Evolutionary conservation across 2,329 filamentous ascomycete genomes (phyloP).

Genomic region (Penicillium sclerotigenum): DNA sequence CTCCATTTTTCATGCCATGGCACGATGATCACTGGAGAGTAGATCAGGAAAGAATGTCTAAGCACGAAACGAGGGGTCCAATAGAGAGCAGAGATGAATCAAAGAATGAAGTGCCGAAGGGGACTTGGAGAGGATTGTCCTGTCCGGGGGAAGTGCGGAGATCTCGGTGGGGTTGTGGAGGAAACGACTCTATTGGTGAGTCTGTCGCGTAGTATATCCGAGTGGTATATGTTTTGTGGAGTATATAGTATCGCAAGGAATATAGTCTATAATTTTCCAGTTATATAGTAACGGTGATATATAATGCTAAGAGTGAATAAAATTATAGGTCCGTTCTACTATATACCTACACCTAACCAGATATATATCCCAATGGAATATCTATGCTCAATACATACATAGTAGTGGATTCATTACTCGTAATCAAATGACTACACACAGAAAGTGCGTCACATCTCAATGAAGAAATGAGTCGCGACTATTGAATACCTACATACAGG

Average conservation of each 20-base stretch:
- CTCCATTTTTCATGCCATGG: slow-evolving; percentile 13
- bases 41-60: neutral
- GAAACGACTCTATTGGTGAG: slow-evolving; percentile 3
- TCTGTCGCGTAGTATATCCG: too few relatives aligned
- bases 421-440: slow-evolving; percentile 4
- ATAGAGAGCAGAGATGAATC: neutral
- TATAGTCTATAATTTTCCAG: too few relatives aligned
- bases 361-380: neutral
- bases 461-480: slow-evolving; percentile 8
- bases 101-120: neutral
- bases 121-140: neutral
- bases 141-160: slow-evolving; percentile 12
- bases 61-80: neutral
- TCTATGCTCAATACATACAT: slow-evolving; percentile 1
- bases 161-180: slow-evolving; percentile 9
- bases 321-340: neutral
- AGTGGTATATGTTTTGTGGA: neutral
- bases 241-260: neutral
- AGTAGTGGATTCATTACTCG: slow-evolving; percentile 13
- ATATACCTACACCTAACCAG: neutral
- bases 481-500: slow-evolving; percentile 7
- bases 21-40: neutral
- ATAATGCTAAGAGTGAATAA: too few relatives aligned
- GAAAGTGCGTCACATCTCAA: slow-evolving; percentile 6
- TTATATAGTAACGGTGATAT: neutral